Base-by-base conservation (phyloP, 441 rosid genomes). In the Erysimum cheiri region DNA sequence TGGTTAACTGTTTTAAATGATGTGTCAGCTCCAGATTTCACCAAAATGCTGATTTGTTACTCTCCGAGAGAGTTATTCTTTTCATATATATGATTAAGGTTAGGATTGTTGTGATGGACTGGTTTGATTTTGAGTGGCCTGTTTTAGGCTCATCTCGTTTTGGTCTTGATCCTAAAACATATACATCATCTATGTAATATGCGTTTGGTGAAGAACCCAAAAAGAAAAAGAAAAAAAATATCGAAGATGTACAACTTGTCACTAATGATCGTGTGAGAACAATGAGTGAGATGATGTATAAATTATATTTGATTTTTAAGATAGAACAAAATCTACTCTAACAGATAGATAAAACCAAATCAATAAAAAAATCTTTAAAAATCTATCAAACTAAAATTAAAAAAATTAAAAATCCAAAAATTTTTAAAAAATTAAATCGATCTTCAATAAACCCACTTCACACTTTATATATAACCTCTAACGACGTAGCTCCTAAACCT, bases 111-210 rank as follows among this genome's bases (percentile, higher is more conserved):
- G 6, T 31, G 3, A 40, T 60, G 60, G 26, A 60, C 32, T 49
- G 19, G 60, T 32, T 60, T 50, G 11, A 13, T 39, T 29, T 47
- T 15, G 12, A 14, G 12, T 4, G 36, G 53, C 14, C 29, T 35
- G 9, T 54, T 53, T 14, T 13, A 53, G 64, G 52, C 64, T 57
- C 69, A 48, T 47, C 15, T 55, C 3, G 12, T 54, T 52, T 14
- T 15, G 49, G 49, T 41, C 9, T 43, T n/a, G 47, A 43, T 1
- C 19, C 3, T 13, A 43, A 0, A 22, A 35, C 43, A 39, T 40
- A 13, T 40, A 13, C 17, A 40, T 40, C 12, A 8, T 5, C 49
- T 15, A 14, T 14, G 24, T 17, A 31, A 54, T 32, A 39, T 32
- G 2, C 13, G n/a, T n/a, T 22, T 10, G 49, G 35, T 39, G 7